These are phyloP conservation scores for Raddia distichophylla DNA, from an alignment of 176 grass and related monocot species.

Conservation along the genomic window DNA sequence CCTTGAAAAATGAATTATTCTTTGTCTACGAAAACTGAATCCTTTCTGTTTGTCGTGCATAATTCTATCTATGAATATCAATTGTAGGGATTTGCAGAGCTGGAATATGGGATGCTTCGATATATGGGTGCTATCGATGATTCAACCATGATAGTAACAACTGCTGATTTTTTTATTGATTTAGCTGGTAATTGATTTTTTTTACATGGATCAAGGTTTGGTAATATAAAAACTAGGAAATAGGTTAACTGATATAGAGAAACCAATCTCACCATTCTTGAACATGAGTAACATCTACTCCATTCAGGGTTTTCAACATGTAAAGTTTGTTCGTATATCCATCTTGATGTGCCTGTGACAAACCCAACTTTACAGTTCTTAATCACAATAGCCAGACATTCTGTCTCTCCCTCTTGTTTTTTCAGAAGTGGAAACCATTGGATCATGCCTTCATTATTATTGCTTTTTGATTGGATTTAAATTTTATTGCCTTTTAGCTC, in stretches of 20 bases:
- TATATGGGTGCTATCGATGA: conserved; percentile 96
- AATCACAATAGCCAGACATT: not conserved
- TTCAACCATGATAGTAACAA: conserved; percentile 84
- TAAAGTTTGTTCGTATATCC: not conserved
- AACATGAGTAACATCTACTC: not conserved
- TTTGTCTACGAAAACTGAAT: not conserved
- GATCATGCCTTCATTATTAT: not conserved
- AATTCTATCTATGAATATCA: conserved; percentile 1
- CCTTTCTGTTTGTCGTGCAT: not conserved
- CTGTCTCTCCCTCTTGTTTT: not conserved
- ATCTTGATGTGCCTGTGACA: conserved; percentile 25
- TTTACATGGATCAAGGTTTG: conserved; percentile 19
- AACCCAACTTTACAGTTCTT: not conserved
- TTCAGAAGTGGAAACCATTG: conserved; percentile 13
- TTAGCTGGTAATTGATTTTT: not conserved
- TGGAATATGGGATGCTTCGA: conserved; percentile 95
- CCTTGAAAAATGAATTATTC: not conserved
- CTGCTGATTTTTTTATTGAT: conserved; percentile 56
- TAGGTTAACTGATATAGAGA: conserved; percentile 30
- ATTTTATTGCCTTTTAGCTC: not conserved
- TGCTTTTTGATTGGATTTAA: not conserved
- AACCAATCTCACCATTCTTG: conserved; percentile 3
- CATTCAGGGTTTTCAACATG: not conserved
- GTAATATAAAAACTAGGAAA: not conserved
- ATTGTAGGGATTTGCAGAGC: conserved; percentile 84